Base-by-base conservation (phyloP, 192 early-diverging fungal genomes). In the Kickxella alabastrina region DNA sequence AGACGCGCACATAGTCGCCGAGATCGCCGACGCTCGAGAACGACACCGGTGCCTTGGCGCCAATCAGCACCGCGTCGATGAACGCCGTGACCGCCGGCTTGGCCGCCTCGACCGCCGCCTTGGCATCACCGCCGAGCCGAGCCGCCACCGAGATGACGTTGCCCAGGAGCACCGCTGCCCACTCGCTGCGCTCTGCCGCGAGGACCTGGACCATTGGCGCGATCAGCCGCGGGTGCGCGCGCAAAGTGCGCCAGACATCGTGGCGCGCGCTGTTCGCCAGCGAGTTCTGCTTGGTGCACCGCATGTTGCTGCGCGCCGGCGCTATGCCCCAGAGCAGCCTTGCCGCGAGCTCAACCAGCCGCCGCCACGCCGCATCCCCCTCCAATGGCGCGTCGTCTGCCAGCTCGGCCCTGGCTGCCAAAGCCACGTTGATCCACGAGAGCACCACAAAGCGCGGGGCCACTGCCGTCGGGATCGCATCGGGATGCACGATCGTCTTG, bases 371-470 rank as follows among this genome's bases (percentile, higher is more conserved):
- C 24, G 49, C 62, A 27, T 78, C 73, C 10, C 70, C 61, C 59
- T 69, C 79, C 53, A 80, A 79, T 34, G 62, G 73, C 24, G 49
- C 62, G 23, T 78, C 73, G 9, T 52, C 61, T 1, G 62, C 70
- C 17, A 87, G 52, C 13, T 73, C 72, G 39, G 81, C 77, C 32
- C 61, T 55, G 2, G 60, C 48, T 1, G 62, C 44, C 39, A 86
- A 38, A 19, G 85, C 54, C 29, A 68, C 15, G 51, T 83, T 75
- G 19, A 84, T 56, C 86, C 86, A 88, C 25, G 81, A 78, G 50
- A 86, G 73, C 42, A 86, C 46, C 26, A 78, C 77, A 52, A 87
- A 82, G 12, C 85, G 76, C 38, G 76, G 52, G 10, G 79, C 76
- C 39, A 80, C 77, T 40, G 83, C 57, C 40, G 83, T 77, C 25